phyloP scores from a whole-genome alignment of 2,329 filamentous ascomycete species.

The Exophiala sideris region DNA sequence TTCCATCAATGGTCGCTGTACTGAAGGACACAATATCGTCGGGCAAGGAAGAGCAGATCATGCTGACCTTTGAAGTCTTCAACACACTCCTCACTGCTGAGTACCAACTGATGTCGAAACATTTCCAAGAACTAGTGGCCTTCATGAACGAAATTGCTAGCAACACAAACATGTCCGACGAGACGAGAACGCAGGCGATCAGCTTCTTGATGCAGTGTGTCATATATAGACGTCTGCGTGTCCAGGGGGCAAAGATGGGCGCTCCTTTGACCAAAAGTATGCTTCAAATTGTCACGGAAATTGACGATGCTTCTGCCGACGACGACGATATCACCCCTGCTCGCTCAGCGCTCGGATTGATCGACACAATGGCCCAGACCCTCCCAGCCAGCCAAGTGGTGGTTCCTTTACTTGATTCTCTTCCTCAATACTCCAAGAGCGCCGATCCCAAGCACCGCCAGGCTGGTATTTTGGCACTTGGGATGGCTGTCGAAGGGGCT shows the following conservation, averaged over 20 bases:
- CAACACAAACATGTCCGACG: slow-evolving; percentile 74
- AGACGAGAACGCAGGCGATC: slow-evolving; percentile 83
- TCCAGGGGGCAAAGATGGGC: slow-evolving; percentile 84
- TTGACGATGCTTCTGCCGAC: slow-evolving; percentile 59
- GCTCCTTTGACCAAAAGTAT: slow-evolving; percentile 83
- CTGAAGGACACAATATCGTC: slow-evolving; percentile 78
- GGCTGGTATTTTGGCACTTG: slow-evolving; percentile 85
- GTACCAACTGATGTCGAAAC: slow-evolving; percentile 73
- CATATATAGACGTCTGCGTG: slow-evolving; percentile 89
- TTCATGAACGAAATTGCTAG: slow-evolving; percentile 89
- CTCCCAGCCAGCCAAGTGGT: slow-evolving; percentile 92
- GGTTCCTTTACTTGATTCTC: slow-evolving; percentile 82
- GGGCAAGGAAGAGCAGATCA: slow-evolving; percentile 80
- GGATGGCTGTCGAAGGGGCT: slow-evolving; percentile 92
- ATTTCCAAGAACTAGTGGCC: slow-evolving; percentile 84
- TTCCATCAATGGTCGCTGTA: slow-evolving; percentile 85
- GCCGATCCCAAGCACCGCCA: slow-evolving; percentile 75
- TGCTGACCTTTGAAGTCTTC: slow-evolving; percentile 93
- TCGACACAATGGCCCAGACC: slow-evolving; percentile 84
- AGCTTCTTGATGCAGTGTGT: slow-evolving; percentile 92
- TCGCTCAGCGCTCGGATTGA: slow-evolving; percentile 76
- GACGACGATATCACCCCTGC: slow-evolving; percentile 85
- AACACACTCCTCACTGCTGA: slow-evolving; percentile 92
- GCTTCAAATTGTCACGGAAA: slow-evolving; percentile 84
- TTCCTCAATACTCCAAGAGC: slow-evolving; percentile 75